These are phyloP conservation scores for Boletus barrowsii DNA, from an alignment of 768 basidiomycete genomes.

Conservation along the genomic window DNA sequence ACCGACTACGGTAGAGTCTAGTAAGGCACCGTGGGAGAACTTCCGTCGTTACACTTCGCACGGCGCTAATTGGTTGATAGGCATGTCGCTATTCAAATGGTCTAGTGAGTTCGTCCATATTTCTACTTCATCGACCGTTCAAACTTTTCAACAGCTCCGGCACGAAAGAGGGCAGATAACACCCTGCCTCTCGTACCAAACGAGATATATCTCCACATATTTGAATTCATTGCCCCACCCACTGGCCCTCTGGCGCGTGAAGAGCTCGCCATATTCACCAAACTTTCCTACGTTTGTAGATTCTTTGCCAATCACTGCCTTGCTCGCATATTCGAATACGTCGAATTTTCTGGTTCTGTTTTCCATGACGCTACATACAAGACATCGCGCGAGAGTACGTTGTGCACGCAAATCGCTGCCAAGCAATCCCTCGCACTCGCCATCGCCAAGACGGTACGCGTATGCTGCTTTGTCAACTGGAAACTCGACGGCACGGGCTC, in stretches of 20 bases:
- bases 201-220: conserved; percentile 41
- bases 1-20: too few species aligned
- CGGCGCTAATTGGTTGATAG: neutral
- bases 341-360: conserved; percentile 24
- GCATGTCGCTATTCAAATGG: neutral
- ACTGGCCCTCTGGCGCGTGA: conserved; percentile 13
- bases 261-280: conserved; percentile 5
- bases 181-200: conserved; percentile 35
- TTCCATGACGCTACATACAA: neutral
- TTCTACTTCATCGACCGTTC: neutral
- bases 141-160: conserved; percentile 23
- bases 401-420: conserved; percentile 29
- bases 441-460: conserved; percentile 31
- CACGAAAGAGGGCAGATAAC: conserved; percentile 9
- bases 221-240: conserved; percentile 30
- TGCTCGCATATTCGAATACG: conserved; percentile 38
- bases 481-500: neutral
- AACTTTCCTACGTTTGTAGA: conserved; percentile 40
- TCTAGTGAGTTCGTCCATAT: neutral
- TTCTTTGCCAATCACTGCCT: conserved; percentile 40
- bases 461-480: conserved; percentile 13
- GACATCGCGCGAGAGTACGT: neutral
- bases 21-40: too few species aligned
- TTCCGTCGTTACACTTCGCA: too few species aligned
- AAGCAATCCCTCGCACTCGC: conserved; percentile 27